A percentile compares a stretch with the other conserved stretches of the same genome.
Conservation (phyloP, 306 rosid genomes). For the Trichosanthes cucumerina region DNA sequence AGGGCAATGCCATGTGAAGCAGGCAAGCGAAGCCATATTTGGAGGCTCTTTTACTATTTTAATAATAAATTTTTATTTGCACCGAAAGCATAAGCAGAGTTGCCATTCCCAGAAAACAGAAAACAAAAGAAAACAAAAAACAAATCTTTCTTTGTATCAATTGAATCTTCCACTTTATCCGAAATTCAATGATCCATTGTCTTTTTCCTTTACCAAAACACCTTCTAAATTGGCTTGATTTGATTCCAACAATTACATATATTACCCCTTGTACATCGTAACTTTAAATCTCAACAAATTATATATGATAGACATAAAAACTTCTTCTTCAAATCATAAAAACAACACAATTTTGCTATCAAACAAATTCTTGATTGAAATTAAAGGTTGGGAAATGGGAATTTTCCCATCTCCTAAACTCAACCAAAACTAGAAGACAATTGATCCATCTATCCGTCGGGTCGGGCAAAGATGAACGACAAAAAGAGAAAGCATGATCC, state of each 20-base stretch:
- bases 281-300: no score
- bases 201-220: background rate
- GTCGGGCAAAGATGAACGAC: background rate
- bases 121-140: background rate
- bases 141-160: background rate
- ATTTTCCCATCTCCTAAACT: background rate
- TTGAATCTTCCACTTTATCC: background rate
- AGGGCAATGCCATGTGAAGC: background rate
- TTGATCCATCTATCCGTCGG: background rate
- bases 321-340: background rate
- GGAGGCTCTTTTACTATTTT: background rate
- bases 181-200: background rate
- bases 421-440: background rate
- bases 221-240: background rate
- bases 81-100: conserved; percentile 3
- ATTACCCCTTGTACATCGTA: no score
- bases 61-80: background rate
- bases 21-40: background rate
- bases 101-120: background rate
- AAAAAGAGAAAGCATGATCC: background rate
- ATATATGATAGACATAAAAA: no score
- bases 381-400: background rate
- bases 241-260: background rate
- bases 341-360: background rate
- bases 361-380: background rate